Evolutionary conservation across 495 filamentous ascomycete genomes (phyloP).

Genomic region (Apodospora peruviana): DNA sequence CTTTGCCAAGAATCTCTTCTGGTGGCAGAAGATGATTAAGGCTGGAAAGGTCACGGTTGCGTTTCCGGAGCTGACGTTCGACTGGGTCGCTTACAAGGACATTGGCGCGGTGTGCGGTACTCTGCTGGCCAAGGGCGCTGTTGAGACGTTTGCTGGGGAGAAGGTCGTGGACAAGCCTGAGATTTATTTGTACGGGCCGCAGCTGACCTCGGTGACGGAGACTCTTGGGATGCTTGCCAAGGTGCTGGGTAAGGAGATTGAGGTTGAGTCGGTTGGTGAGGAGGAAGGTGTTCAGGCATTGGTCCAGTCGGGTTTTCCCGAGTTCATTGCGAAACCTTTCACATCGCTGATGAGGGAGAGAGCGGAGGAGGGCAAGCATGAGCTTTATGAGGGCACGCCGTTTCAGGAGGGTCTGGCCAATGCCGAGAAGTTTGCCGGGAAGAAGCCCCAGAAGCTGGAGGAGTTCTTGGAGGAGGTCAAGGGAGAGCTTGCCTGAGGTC

Average conservation of each 20-base stretch:
- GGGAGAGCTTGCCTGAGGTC: not conserved
- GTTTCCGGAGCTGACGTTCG: conserved; percentile 5
- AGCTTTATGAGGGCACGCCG: not conserved
- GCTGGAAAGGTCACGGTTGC: conserved; percentile 1
- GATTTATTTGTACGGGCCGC: not conserved
- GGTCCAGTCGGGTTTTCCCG: not conserved
- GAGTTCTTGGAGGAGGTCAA: not conserved
- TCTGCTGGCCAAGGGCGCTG: not conserved
- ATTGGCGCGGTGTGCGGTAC: conserved; percentile 8
- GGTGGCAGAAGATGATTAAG: not conserved
- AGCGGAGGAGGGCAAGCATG: not conserved
- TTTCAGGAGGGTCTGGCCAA: not conserved
- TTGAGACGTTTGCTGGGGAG: no score
- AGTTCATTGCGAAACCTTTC: not conserved
- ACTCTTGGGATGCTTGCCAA: not conserved
- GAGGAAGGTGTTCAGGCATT: not conserved
- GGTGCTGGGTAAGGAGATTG: not conserved
- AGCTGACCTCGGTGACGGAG: not conserved
- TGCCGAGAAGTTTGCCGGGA: not conserved
- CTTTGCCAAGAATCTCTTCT: conserved; percentile 10
- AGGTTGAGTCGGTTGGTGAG: not conserved
- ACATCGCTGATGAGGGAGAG: not conserved
- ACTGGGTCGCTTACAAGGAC: conserved; percentile 11
- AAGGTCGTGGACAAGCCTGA: not conserved
- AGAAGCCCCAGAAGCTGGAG: not conserved